phyloP scores from a whole-genome alignment of 2,329 filamentous ascomycete genomes.

The Penicillium sp. region DNA sequence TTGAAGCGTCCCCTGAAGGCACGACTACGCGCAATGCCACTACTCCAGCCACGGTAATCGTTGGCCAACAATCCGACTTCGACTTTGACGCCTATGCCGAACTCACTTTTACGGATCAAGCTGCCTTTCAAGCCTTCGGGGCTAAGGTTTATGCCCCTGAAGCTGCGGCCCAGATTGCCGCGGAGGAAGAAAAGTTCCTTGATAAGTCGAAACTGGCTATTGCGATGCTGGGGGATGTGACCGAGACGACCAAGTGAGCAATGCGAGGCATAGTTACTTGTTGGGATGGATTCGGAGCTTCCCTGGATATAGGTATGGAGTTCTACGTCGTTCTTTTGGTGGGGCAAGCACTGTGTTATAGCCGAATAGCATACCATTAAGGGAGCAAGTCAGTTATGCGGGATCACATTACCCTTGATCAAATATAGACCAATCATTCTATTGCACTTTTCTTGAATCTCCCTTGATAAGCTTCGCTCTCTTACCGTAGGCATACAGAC shows the following conservation, averaged over 20 bases:
- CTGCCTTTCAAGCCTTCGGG: conserved; percentile 15
- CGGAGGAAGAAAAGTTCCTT: conserved; percentile 22
- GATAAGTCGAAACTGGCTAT: conserved; percentile 17
- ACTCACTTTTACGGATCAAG: conserved; percentile 19
- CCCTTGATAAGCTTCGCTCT: too few relatives aligned
- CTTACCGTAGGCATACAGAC: too few relatives aligned
- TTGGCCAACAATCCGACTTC: conserved; percentile 20
- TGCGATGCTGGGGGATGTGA: conserved; percentile 10
- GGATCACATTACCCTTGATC: too few relatives aligned
- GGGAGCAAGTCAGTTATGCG: too few relatives aligned
- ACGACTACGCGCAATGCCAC: conserved; percentile 14
- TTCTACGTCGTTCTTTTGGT: too few relatives aligned
- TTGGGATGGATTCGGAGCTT: background rate
- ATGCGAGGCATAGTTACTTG: background rate
- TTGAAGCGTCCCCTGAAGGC: conserved; percentile 5
- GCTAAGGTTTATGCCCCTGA: conserved; percentile 16
- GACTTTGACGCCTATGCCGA: conserved; percentile 22
- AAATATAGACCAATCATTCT: too few relatives aligned
- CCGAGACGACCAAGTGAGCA: conserved; percentile 5
- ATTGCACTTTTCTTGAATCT: too few relatives aligned
- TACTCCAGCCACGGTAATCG: conserved; percentile 18
- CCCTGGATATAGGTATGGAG: background rate
- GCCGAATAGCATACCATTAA: too few relatives aligned
- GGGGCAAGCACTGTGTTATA: too few relatives aligned
- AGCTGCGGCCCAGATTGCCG: conserved; percentile 13